Conservation (phyloP, 129 eudicot species). For the Dittrichia graveolens region DNA sequence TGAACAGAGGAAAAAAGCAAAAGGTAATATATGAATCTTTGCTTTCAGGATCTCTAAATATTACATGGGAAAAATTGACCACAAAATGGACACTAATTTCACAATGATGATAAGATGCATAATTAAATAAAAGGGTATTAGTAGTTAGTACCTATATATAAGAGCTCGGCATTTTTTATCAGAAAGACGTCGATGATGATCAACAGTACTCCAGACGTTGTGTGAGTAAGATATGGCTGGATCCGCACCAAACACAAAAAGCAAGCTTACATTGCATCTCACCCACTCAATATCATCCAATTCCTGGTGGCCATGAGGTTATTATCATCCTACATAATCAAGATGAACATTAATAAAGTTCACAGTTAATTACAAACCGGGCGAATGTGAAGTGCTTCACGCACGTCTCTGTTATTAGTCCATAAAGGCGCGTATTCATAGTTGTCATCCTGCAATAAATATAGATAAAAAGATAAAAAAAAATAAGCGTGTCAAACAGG, state of each 20-base stretch:
- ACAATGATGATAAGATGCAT: neutral
- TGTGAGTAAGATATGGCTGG: constrained; percentile 1
- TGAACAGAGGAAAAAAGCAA: neutral
- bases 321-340: neutral
- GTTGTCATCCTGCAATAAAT: neutral
- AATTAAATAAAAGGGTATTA: neutral
- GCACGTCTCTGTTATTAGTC: constrained; percentile 38
- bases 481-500: too few species aligned
- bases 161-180: constrained; percentile 27
- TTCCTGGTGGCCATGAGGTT: constrained; percentile 19
- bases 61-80: too few species aligned
- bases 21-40: neutral
- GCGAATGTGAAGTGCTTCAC: constrained; percentile 29
- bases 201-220: constrained; percentile 25
- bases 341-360: constrained; percentile 11
- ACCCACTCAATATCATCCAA: constrained; percentile 27
- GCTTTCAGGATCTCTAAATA: neutral
- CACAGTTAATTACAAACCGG: constrained; percentile 25
- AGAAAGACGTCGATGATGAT: constrained; percentile 30
- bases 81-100: neutral
- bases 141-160: constrained; percentile 19
- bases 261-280: constrained; percentile 23
- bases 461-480: neutral
- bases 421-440: constrained; percentile 21
- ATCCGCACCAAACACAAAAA: neutral